phyloP scores from a whole-genome alignment of 2,329 filamentous ascomycete species.

The Herpotrichia juniperi region DNA sequence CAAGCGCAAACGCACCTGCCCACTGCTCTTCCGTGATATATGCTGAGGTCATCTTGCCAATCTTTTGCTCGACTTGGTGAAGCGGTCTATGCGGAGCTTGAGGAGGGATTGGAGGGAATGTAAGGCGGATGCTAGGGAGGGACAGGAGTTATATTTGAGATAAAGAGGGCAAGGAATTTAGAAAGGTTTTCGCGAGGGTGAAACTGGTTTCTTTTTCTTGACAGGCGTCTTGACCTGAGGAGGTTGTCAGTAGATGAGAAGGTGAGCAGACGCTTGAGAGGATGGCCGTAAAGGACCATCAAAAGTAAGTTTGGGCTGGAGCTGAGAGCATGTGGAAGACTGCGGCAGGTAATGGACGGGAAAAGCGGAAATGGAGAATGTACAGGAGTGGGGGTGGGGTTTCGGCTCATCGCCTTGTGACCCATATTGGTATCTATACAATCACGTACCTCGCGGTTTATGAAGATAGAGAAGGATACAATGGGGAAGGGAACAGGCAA shows the following conservation, averaged over 20 bases:
- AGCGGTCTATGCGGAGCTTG: conserved; percentile 44
- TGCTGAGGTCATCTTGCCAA: conserved; percentile 44
- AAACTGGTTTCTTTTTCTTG: conserved; percentile 7
- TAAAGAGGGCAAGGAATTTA: background rate
- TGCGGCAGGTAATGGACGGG: too few species aligned
- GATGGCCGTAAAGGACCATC: background rate
- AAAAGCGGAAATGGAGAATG: too few species aligned
- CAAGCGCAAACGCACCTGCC: conserved; percentile 30
- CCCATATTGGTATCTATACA: too few species aligned
- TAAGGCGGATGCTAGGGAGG: conserved; percentile 32
- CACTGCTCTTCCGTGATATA: conserved; percentile 33
- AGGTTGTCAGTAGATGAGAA: too few species aligned
- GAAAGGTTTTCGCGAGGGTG: conserved; percentile 2
- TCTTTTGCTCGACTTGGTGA: conserved; percentile 44
- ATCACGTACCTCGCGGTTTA: too few species aligned
- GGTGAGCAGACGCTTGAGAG: background rate
- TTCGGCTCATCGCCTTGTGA: background rate
- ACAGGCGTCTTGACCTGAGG: conserved; percentile 5
- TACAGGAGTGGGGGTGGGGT: background rate
- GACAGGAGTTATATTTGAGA: too few species aligned
- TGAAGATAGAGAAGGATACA: background rate
- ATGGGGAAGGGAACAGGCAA: too few species aligned
- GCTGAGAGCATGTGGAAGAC: too few species aligned
- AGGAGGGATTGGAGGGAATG: conserved; percentile 44
- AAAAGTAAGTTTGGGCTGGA: too few species aligned